Evolutionary conservation across 208 protist genomes (phyloP), one percentile per base, ranked within the genome.

Genomic region (Trypanosomatidae sp.): DNA sequence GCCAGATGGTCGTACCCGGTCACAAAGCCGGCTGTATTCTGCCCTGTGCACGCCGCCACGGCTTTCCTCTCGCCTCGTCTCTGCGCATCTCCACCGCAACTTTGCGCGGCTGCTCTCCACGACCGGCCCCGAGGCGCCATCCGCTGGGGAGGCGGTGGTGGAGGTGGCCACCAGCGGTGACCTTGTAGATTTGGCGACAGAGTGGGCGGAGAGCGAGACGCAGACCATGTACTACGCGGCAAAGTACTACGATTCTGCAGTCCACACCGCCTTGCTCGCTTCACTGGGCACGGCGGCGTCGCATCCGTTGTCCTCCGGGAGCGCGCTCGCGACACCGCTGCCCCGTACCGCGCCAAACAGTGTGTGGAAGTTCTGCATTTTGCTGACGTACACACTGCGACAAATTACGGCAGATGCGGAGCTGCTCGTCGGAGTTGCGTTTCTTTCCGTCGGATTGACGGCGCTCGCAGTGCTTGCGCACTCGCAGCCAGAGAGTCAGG

Each of bases 151-250:
- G 46, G 19, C 68, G 1, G 64, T 69, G n/a, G 74, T 84, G 5
- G 74, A 70, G 46, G 79, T 84, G 6, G 36, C 62, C 43, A 76
- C 67, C 15, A 67, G 76, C 36, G 73, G 58, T 7, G 80, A 81
- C 33, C 82, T 81, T 53, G 67, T 91, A 36, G 85, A 89, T 60
- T 66, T 93, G 39, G 84, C 84, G 19, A 62, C 71, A 13, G 73
- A 86, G 59, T 93, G 88, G 88, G 75, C 80, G 17, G 88, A 89
- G 49, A 85, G 73, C 66, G 74, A 83, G 58, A 62, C 73, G 19
- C 71, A 81, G 44, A 93, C 83, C 39, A 67, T 84, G 66, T 87
- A 81, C 67, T 93, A 90, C 69, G 77, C 85, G 43, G 79, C 82
- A 46, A 88, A 89, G 66, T 92, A 81, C 60, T 89, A 82, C 70